A percentile compares a stretch with the other conserved stretches of the same genome.
phyloP scores from a whole-genome alignment of 2,329 filamentous ascomycete species.

The Achaetomium macrosporum region DNA sequence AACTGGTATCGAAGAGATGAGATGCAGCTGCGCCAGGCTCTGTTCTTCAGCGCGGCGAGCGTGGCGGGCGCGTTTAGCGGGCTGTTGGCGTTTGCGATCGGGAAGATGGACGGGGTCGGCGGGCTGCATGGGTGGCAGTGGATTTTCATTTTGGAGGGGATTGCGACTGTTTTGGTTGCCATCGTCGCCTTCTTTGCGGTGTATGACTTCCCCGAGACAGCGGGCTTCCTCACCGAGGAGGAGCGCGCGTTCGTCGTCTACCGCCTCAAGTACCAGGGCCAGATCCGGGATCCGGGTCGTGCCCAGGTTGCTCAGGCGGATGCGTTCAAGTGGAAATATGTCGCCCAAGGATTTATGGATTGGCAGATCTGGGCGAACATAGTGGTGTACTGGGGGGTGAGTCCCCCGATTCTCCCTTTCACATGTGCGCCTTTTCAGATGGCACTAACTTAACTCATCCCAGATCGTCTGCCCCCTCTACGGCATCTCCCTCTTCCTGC shows the following conservation, averaged over 20 bases:
- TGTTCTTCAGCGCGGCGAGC: conserved; percentile 79
- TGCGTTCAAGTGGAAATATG: conserved; percentile 68
- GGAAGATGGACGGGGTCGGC: conserved; percentile 61
- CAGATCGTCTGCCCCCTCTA: conserved; percentile 50
- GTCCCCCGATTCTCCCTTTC: conserved; percentile 36
- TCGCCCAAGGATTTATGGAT: conserved; percentile 66
- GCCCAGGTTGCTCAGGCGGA: conserved; percentile 57
- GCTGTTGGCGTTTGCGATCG: conserved; percentile 63
- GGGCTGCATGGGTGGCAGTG: conserved; percentile 56
- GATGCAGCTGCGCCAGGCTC: conserved; percentile 52
- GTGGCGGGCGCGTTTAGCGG: conserved; percentile 74
- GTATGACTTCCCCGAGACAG: conserved; percentile 75
- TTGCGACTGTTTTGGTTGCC: conserved; percentile 48
- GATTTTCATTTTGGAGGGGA: conserved; percentile 65
- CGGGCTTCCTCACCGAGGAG: conserved; percentile 63
- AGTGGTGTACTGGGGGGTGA: conserved; percentile 59
- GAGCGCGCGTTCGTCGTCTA: conserved; percentile 67
- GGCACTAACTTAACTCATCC: neutral
- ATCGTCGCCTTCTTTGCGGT: conserved; percentile 63
- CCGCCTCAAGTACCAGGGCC: conserved; percentile 61
- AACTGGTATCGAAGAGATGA: conserved; percentile 57
- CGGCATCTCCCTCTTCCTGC: conserved; percentile 54
- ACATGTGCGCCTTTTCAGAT: neutral
- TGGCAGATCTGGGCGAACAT: conserved; percentile 68
- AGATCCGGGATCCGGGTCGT: conserved; percentile 21